Percentiles rank a stretch among this genome's conserved stretches.
Conservation (phyloP, 1,284 basidiomycete genomes). For the Ceratorhiza oryzae-sativae region DNA sequence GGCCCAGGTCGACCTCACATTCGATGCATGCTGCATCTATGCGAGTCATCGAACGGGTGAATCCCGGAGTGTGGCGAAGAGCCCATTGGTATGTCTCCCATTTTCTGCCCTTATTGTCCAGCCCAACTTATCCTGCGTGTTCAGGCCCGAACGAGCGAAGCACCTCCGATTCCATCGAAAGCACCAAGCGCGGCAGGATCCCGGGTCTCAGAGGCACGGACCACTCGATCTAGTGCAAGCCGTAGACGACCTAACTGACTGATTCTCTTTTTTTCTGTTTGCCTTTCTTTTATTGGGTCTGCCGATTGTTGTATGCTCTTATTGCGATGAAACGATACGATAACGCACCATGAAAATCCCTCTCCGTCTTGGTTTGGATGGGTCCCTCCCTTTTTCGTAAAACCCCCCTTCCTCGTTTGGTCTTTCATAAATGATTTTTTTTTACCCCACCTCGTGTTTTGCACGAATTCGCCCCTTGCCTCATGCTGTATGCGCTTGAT, state of each 20-base stretch:
- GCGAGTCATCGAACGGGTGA: slow-evolving; percentile 1
- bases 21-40: not conserved
- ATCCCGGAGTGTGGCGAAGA: not conserved
- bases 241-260: slow-evolving; percentile 32
- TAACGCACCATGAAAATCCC: not conserved
- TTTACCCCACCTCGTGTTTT: not conserved
- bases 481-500: not conserved
- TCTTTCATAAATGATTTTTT: not conserved
- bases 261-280: slow-evolving; percentile 5
- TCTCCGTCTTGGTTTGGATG: not conserved
- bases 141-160: not conserved
- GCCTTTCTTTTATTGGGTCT: not conserved
- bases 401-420: not conserved
- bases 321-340: not conserved
- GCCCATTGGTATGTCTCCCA: slow-evolving; percentile 4
- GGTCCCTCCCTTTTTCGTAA: not conserved
- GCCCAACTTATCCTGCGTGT: not conserved
- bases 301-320: slow-evolving; percentile 3
- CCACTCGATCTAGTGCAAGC: slow-evolving; percentile 17
- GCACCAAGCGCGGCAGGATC: slow-evolving; percentile 29
- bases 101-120: not conserved
- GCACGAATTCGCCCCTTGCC: not conserved
- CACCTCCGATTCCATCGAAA: not conserved
- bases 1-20: not conserved
- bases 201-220: slow-evolving; percentile 35